Conservation (phyloP, 2,329 filamentous ascomycete genomes). For the Magnaporthales sp. region DNA sequence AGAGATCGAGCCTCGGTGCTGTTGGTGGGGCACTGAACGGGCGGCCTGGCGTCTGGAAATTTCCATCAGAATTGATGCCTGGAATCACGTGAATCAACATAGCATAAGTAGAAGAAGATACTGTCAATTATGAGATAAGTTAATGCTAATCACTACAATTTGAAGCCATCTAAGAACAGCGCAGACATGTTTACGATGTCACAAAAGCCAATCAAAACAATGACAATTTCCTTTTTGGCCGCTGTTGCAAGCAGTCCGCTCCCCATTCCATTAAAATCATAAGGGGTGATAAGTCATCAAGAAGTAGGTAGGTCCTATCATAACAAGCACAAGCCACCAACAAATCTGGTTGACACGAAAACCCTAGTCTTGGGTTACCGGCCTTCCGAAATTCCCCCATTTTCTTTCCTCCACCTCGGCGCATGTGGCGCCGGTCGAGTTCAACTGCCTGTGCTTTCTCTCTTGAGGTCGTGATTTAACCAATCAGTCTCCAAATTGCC, state of each 20-base stretch:
- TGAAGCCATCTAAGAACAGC: background rate
- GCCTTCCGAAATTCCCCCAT: background rate
- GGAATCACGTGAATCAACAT: background rate
- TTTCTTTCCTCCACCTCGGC: background rate
- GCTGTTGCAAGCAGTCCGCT: background rate
- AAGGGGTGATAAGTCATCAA: slow-evolving; percentile 2
- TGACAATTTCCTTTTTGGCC: background rate
- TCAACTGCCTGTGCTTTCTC: background rate
- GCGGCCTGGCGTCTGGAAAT: background rate
- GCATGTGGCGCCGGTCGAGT: background rate
- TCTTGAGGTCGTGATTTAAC: background rate
- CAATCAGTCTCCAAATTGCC: background rate
- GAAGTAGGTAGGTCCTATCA: slow-evolving; percentile 1
- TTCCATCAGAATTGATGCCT: background rate
- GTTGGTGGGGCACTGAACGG: background rate
- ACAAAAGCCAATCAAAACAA: background rate
- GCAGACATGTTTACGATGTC: background rate
- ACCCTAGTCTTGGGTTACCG: background rate
- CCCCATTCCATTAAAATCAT: slow-evolving; percentile 1
- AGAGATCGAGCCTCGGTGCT: no score
- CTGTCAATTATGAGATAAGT: background rate
- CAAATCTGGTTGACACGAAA: background rate
- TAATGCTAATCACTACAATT: background rate
- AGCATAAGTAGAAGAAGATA: background rate
- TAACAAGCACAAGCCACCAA: slow-evolving; percentile 11